Evolutionary conservation across 305 asterid genomes (phyloP).

Genomic region (Rubia peregrina): DNA sequence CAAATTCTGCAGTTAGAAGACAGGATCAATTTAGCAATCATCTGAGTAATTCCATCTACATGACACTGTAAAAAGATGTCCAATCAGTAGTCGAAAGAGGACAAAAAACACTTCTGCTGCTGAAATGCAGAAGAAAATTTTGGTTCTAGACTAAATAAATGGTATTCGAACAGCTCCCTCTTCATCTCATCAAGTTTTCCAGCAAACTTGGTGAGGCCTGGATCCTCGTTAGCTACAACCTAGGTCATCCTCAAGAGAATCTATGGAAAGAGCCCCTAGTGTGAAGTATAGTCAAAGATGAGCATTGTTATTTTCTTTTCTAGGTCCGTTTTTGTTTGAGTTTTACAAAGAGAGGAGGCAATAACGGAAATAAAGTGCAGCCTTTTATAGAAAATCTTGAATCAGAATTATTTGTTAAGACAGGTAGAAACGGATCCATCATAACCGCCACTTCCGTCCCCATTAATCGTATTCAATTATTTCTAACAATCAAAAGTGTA

Average conservation of each 20-base stretch:
- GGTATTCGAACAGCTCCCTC: too few species aligned
- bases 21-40: too few species aligned
- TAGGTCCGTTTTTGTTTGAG: background rate
- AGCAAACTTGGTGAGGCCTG: background rate
- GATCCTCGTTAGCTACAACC: background rate
- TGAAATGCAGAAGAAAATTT: too few species aligned
- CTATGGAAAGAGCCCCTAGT: background rate
- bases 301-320: background rate
- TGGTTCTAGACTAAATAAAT: too few species aligned
- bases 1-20: background rate
- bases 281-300: background rate
- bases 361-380: background rate
- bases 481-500: background rate
- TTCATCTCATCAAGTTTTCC: background rate
- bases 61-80: too few species aligned
- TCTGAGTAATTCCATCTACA: too few species aligned
- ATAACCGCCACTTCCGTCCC: background rate
- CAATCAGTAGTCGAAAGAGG: too few species aligned
- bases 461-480: background rate
- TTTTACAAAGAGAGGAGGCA: too few species aligned
- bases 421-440: background rate
- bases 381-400: background rate
- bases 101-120: too few species aligned
- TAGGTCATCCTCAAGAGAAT: background rate
- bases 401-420: background rate